Percentiles rank a stretch among this genome's conserved stretches.
These are phyloP conservation scores for Thermomyces lanuginosus DNA, from an alignment of 2,329 filamentous ascomycete genomes.

Conservation along the genomic window DNA sequence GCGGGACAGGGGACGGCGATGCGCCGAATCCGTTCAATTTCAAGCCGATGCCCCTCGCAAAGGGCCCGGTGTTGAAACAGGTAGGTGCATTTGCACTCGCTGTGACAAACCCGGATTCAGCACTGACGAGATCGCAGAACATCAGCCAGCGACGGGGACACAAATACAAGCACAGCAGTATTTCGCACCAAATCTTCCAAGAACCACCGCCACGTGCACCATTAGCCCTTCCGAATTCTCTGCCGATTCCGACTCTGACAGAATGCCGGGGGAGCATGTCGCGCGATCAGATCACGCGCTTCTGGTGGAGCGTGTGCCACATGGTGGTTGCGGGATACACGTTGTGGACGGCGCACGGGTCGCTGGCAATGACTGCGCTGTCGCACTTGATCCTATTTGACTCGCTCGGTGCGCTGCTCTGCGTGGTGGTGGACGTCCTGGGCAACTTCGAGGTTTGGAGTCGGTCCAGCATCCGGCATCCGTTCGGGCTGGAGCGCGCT, in stretches of 20 bases:
- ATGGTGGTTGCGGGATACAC: conserved; percentile 68
- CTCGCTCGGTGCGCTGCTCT: conserved; percentile 77
- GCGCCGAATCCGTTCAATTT: conserved; percentile 69
- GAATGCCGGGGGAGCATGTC: conserved; percentile 88
- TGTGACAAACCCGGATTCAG: background rate
- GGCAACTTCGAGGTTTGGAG: conserved; percentile 98
- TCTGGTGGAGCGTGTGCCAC: conserved; percentile 84
- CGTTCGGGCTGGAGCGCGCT: conserved; percentile 77
- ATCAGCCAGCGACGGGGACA: conserved; percentile 85
- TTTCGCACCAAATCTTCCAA: conserved; percentile 93
- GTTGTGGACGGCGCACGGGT: conserved; percentile 71
- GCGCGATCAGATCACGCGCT: conserved; percentile 62
- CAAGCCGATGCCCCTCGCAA: conserved; percentile 62
- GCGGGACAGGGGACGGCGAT: conserved; percentile 16
- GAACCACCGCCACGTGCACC: conserved; percentile 76
- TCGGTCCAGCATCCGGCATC: conserved; percentile 77
- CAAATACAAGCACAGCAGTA: conserved; percentile 93
- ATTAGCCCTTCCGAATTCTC: conserved; percentile 72
- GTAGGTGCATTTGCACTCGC: conserved; percentile 31
- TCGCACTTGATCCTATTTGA: conserved; percentile 93
- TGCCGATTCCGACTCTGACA: conserved; percentile 75
- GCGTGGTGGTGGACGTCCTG: conserved; percentile 80
- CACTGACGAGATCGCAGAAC: conserved; percentile 39
- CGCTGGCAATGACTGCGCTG: conserved; percentile 76
- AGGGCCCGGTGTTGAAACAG: conserved; percentile 55